Percentiles rank a stretch among this genome's conserved stretches.
Conservation (phyloP, 805 yeast genomes). For the Barnettozyma californica region DNA sequence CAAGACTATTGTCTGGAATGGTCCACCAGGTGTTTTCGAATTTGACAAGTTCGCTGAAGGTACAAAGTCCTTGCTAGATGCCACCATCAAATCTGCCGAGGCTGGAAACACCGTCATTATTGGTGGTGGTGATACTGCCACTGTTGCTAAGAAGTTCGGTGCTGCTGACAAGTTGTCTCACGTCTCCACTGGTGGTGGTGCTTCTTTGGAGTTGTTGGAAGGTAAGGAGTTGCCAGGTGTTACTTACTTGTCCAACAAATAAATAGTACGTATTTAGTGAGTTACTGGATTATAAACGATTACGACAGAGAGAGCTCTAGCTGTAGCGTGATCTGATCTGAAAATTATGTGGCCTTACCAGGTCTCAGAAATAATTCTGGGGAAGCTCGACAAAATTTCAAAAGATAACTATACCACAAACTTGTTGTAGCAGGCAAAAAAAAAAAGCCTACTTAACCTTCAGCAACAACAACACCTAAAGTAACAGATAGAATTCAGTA, state of each 20-base stretch:
- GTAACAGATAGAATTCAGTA: neutral
- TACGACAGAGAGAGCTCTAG: neutral
- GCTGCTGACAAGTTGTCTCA: slow-evolving; percentile 95
- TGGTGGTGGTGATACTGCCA: slow-evolving; percentile 99
- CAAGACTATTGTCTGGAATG: slow-evolving; percentile 99
- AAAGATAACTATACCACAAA: neutral
- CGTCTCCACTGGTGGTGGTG: slow-evolving; percentile 99
- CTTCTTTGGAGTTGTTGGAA: slow-evolving; percentile 96
- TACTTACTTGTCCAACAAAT: slow-evolving; percentile 78
- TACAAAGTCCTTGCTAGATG: slow-evolving; percentile 86
- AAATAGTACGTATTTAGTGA: slow-evolving; percentile 10
- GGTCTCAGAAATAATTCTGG: neutral
- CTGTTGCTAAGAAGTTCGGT: slow-evolving; percentile 97
- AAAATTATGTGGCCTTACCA: neutral
- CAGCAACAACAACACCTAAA: neutral
- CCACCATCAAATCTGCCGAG: slow-evolving; percentile 79
- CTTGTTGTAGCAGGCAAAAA: neutral
- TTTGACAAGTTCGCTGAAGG: slow-evolving; percentile 89
- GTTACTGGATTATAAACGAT: neutral
- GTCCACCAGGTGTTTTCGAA: slow-evolving; percentile 99
- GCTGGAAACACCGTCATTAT: slow-evolving; percentile 92
- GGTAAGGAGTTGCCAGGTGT: slow-evolving; percentile 99
- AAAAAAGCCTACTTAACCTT: neutral
- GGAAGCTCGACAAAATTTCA: neutral
- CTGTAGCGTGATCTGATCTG: neutral